These are phyloP conservation scores for Chlamydomonas sp. DNA, from an alignment of 139 green algal genomes.

Conservation along the genomic window DNA sequence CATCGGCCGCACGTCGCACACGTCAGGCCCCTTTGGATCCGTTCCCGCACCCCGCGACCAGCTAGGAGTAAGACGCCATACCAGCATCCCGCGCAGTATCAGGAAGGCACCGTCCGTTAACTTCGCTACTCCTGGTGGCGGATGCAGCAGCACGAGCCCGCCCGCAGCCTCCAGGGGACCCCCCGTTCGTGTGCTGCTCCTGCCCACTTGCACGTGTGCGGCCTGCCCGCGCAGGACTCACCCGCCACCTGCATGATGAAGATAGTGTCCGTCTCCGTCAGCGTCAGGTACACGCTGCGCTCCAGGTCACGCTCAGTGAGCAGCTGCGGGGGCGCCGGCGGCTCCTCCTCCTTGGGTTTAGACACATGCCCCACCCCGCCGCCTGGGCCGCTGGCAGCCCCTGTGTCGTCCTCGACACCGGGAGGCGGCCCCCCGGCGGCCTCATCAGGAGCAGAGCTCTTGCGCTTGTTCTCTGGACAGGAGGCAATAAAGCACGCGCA, in stretches of 20 bases:
- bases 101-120: too few relatives aligned
- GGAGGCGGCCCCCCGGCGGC: slow-evolving; percentile 13
- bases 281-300: slow-evolving; percentile 43
- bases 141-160: too few relatives aligned
- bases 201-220: not conserved
- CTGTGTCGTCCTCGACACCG: slow-evolving; percentile 1
- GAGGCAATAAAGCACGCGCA: too few relatives aligned
- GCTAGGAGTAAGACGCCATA: too few relatives aligned
- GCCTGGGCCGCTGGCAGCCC: not conserved
- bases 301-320: slow-evolving; percentile 59
- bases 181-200: not conserved
- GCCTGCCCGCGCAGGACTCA: not conserved
- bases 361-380: not conserved
- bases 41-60: too few relatives aligned
- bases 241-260: slow-evolving; percentile 59
- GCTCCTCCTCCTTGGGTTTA: slow-evolving; percentile 4
- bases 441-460: slow-evolving; percentile 23
- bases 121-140: too few relatives aligned
- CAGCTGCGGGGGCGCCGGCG: not conserved
- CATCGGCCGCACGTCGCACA: too few relatives aligned
- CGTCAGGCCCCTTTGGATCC: too few relatives aligned
- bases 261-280: slow-evolving; percentile 65
- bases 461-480: slow-evolving; percentile 16
- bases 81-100: too few relatives aligned
- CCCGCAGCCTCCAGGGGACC: too few relatives aligned